A percentile compares a stretch with the other conserved stretches of the same genome.
phyloP scores from a whole-genome alignment of 441 rosid species.

The Gossypium davidsonii region DNA sequence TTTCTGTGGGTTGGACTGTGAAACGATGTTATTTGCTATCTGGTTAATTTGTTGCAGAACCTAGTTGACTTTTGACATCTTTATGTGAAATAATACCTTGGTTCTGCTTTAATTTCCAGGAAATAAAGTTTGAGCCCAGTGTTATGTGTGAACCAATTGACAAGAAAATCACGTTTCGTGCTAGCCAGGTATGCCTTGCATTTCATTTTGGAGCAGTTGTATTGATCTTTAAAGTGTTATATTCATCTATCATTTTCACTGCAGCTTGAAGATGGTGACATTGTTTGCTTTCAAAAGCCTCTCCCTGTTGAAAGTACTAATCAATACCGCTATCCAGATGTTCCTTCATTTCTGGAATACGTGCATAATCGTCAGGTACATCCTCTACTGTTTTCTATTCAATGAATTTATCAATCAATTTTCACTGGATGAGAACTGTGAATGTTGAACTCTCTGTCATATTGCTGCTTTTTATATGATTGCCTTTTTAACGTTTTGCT shows the following conservation, averaged over 20 bases:
- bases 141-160: conserved; percentile 50
- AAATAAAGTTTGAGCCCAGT: conserved; percentile 45
- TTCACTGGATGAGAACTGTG: conserved; percentile 4
- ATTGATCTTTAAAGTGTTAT: neutral
- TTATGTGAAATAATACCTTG: neutral
- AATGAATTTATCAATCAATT: neutral
- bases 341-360: conserved; percentile 47
- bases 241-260: neutral
- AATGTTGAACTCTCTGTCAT: neutral
- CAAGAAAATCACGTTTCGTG: conserved; percentile 33
- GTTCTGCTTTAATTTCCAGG: conserved; percentile 26
- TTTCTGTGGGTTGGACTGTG: neutral
- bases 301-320: conserved; percentile 22
- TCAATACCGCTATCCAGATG: conserved; percentile 39
- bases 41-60: neutral
- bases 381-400: neutral
- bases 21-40: neutral
- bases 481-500: neutral
- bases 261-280: conserved; percentile 52
- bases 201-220: neutral
- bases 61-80: neutral
- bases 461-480: neutral
- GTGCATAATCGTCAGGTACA: conserved; percentile 46
- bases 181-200: conserved; percentile 34
- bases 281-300: conserved; percentile 40